These are phyloP conservation scores for Exophiala aquamarina DNA, from an alignment of 2,329 filamentous ascomycete species.

Conservation along the genomic window DNA sequence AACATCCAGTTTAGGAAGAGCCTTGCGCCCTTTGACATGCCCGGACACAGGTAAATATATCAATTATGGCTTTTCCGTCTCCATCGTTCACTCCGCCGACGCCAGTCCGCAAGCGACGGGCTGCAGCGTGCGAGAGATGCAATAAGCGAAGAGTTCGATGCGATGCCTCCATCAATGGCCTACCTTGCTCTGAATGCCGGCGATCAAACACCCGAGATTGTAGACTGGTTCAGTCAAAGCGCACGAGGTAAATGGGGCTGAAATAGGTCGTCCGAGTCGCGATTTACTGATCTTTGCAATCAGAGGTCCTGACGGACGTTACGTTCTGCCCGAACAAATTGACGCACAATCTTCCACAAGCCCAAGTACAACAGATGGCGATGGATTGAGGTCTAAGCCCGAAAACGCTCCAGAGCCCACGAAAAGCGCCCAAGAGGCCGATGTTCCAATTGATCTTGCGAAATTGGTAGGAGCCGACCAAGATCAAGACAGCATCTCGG, in stretches of 20 bases:
- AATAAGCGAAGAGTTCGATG: constrained; percentile 5
- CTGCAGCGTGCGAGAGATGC: constrained; percentile 11
- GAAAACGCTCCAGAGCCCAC: background rate
- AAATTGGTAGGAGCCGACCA: background rate
- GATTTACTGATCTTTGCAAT: too few relatives aligned
- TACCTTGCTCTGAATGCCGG: constrained; percentile 11
- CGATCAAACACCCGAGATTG: constrained; percentile 2
- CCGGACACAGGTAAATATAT: too few relatives aligned
- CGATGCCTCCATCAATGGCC: constrained; percentile 6
- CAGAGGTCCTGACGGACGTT: constrained; percentile 9
- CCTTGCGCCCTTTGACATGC: too few relatives aligned
- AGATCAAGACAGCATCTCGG: background rate
- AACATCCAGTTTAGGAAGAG: too few relatives aligned
- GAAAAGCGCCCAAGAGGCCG: constrained; percentile 1
- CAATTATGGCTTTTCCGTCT: too few relatives aligned
- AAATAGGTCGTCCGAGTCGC: too few relatives aligned
- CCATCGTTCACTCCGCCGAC: background rate
- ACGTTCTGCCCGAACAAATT: constrained; percentile 1
- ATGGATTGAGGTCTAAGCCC: background rate
- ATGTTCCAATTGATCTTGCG: background rate
- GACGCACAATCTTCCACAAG: background rate
- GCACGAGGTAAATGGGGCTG: constrained; percentile 5
- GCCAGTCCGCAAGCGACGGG: background rate
- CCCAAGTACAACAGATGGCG: background rate
- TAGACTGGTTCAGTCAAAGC: constrained; percentile 9